phyloP scores from a whole-genome alignment of 805 yeast genomes.

The Wickerhamiella spandovensis region DNA sequence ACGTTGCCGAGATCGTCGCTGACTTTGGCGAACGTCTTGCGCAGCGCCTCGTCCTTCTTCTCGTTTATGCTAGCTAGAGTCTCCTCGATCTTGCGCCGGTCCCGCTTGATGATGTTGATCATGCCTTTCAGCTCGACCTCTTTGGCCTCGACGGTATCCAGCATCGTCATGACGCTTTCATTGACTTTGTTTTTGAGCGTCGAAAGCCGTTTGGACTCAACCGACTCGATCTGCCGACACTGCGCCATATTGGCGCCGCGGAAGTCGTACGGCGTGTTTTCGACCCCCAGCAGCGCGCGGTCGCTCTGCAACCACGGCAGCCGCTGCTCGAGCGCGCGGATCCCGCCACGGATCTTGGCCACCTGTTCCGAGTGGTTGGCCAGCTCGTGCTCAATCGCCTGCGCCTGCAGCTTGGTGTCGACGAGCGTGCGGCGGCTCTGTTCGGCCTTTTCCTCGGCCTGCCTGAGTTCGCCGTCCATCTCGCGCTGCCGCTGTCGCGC shows the following conservation, averaged over 20 bases:
- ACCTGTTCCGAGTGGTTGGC: constrained; percentile 16
- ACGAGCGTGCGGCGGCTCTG: constrained; percentile 18
- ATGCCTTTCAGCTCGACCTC: constrained; percentile 9
- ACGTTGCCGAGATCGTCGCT: constrained; percentile 81
- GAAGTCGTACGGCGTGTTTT: constrained; percentile 24
- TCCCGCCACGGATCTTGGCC: constrained; percentile 4
- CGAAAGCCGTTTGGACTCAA: constrained; percentile 45
- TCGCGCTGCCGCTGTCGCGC: constrained; percentile 52
- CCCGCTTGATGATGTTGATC: not conserved
- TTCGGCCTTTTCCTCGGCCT: constrained; percentile 23
- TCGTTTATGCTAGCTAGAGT: constrained; percentile 29
- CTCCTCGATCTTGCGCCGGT: constrained; percentile 3
- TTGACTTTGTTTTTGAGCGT: constrained; percentile 62
- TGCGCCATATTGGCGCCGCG: constrained; percentile 40
- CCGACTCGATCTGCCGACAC: constrained; percentile 42
- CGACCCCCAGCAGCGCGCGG: constrained; percentile 21
- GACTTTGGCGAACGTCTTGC: constrained; percentile 78
- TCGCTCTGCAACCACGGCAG: constrained; percentile 50
- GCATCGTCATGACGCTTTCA: constrained; percentile 9
- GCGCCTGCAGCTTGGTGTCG: constrained; percentile 18
- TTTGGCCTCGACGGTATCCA: constrained; percentile 12
- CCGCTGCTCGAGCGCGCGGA: constrained; percentile 35
- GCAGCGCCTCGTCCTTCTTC: constrained; percentile 66
- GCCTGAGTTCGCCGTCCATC: constrained; percentile 62
- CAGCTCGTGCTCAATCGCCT: constrained; percentile 20